Percentiles rank a stretch among this genome's conserved stretches.
These are phyloP conservation scores for Eucalyptus globulus DNA, from an alignment of 345 rosid genomes.

Conservation along the genomic window DNA sequence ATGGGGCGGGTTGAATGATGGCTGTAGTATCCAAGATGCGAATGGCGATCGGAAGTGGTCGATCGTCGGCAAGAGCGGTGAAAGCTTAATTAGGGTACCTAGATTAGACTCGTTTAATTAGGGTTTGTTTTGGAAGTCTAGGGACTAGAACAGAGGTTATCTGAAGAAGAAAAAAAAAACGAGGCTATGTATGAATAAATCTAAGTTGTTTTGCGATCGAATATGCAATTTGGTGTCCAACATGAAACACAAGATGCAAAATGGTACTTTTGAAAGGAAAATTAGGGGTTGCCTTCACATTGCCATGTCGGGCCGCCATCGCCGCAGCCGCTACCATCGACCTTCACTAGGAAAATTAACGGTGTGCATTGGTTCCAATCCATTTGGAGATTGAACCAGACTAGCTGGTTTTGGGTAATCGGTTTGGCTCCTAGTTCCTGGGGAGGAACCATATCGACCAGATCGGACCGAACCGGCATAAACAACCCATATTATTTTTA, in stretches of 20 bases:
- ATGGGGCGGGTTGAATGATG: not conserved
- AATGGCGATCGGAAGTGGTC: not conserved
- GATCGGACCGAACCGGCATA: fast-evolving
- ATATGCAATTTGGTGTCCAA: not conserved
- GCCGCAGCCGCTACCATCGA: fast-evolving
- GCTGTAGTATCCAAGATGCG: not conserved
- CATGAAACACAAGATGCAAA: not conserved
- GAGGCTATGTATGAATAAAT: not conserved
- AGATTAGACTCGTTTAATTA: not conserved
- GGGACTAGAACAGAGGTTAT: not conserved
- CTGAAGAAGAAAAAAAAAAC: too few species aligned
- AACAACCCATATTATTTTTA: not conserved
- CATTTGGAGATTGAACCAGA: not conserved
- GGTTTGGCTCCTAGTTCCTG: not conserved
- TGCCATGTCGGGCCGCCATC: not conserved
- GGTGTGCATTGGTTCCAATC: not conserved
- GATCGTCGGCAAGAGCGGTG: fast-evolving
- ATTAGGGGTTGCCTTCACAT: not conserved
- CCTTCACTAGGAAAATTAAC: not conserved
- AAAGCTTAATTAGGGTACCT: not conserved
- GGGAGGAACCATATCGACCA: not conserved
- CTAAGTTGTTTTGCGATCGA: not conserved
- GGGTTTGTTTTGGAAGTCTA: not conserved
- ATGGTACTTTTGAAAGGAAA: not conserved
- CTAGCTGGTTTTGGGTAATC: fast-evolving